Base-by-base conservation (phyloP, 2,329 filamentous ascomycete species). In the Coniochaeta ligniaria region DNA sequence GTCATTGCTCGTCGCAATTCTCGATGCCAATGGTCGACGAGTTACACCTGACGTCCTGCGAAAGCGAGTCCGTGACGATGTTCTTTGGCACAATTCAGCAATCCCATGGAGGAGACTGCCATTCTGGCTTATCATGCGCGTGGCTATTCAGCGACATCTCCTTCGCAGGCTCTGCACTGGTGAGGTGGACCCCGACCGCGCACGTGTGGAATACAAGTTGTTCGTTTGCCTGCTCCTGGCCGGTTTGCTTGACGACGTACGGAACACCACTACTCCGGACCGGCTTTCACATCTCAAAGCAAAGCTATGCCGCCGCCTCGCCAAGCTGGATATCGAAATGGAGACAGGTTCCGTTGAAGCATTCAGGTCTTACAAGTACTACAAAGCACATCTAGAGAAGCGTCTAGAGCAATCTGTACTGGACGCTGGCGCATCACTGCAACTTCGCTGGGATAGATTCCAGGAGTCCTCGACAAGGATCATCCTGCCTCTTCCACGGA, bases 51-150 rank as follows among this genome's bases (percentile, higher is more conserved):
- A 71, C 0, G 26, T 74, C 0, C 67, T 88, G 1, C 73, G 74
- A 0, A 91, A 91, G 67, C 75, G 80, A 2, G 78, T 89, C 0
- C 77, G 83, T 0, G 88, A 90, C 57, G 85, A 88, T n/a, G 80
- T 88, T 0, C 77, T 76, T 14, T 79, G 83, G 68, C 67, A 72
- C 0, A 67, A 78, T 0, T 74, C 77, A 0, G 70, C 77, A 1
- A 67, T 75, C 0, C 86, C 86, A 0, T 91, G 87, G 87, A 76
- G 87, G 20, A 75, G 88, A 41, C 80, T 80, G 1, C 79, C 87
- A 0, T 78, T 82, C 58, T 91, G 86, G 81, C 78, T 91, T 0
- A 73, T 85, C 0, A 69, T 90, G 5, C 81, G 86, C 0, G 84
- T 90, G 1, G 75, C 78, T 0, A 65, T 83, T 1, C 79, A 85